phyloP scores from a whole-genome alignment of 495 filamentous ascomycete species.

The Trichoderma parareesei region DNA sequence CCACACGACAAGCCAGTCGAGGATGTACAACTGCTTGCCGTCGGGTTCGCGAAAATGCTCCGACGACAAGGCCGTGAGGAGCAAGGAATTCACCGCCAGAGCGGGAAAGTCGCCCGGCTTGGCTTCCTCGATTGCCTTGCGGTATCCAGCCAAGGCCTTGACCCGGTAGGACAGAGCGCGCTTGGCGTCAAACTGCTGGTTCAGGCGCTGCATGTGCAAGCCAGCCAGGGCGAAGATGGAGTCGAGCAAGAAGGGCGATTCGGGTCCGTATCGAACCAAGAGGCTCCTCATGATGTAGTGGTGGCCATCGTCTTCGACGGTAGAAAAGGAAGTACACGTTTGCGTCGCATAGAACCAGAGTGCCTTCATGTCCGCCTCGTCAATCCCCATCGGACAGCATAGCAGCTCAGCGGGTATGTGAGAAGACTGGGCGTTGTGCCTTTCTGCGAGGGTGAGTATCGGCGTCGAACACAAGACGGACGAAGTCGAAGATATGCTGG shows the following conservation, averaged over 20 bases:
- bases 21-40: slow-evolving; percentile 27
- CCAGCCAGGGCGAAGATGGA: slow-evolving; percentile 39
- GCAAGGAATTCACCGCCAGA: slow-evolving; percentile 32
- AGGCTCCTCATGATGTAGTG: slow-evolving; percentile 33
- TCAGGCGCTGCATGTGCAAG: slow-evolving; percentile 31
- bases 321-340: slow-evolving; percentile 31
- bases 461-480: background rate
- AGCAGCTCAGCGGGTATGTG: slow-evolving; percentile 12
- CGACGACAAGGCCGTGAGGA: slow-evolving; percentile 33
- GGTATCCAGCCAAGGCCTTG: slow-evolving; percentile 35
- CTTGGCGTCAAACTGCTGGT: slow-evolving; percentile 16
- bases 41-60: slow-evolving; percentile 34
- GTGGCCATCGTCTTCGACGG: slow-evolving; percentile 22
- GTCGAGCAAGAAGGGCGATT: slow-evolving; percentile 43
- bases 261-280: slow-evolving; percentile 38
- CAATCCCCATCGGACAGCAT: background rate
- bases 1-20: slow-evolving; percentile 43
- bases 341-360: slow-evolving; percentile 34
- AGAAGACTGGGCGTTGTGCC: background rate
- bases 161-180: slow-evolving; percentile 30
- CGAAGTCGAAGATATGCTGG: slow-evolving; percentile 14
- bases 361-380: slow-evolving; percentile 24
- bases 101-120: slow-evolving; percentile 31
- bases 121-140: slow-evolving; percentile 33
- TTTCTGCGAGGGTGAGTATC: background rate